phyloP scores from a whole-genome alignment of 106 monocot genomes.

The Acanthochlamys bracteata region DNA sequence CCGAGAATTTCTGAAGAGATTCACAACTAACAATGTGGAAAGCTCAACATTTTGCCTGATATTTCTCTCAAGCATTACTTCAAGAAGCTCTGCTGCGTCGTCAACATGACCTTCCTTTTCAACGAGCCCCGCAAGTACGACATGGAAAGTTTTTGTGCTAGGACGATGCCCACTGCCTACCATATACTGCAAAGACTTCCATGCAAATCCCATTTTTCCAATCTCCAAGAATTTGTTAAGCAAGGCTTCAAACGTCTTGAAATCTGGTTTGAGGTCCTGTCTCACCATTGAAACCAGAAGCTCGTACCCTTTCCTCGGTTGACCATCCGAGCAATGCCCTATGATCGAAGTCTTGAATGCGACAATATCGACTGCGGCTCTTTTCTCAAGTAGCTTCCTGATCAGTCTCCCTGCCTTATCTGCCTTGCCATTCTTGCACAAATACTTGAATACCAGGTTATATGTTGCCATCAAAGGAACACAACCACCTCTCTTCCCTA shows the following conservation, averaged over 20 bases:
- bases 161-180: constrained; percentile 60
- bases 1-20: constrained; percentile 28
- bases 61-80: constrained; percentile 73
- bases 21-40: constrained; percentile 36
- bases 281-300: constrained; percentile 53
- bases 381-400: constrained; percentile 38
- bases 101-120: constrained; percentile 22
- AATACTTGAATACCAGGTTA: constrained; percentile 59
- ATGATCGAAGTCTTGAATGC: constrained; percentile 72
- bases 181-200: constrained; percentile 61
- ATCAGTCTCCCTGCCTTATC: constrained; percentile 63
- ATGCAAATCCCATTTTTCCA: constrained; percentile 34
- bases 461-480: constrained; percentile 67
- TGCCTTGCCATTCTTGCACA: constrained; percentile 55
- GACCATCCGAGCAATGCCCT: constrained; percentile 67
- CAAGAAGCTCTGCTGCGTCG: constrained; percentile 47
- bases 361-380: constrained; percentile 51
- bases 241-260: constrained; percentile 37
- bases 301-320: constrained; percentile 37
- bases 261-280: constrained; percentile 62
- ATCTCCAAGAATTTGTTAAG: constrained; percentile 42
- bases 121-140: constrained; percentile 44
- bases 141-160: constrained; percentile 51
- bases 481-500: constrained; percentile 39
- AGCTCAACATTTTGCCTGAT: constrained; percentile 57